Evolutionary conservation across 495 filamentous ascomycete species (phyloP).

Genomic region (Aspergillus panamensis): DNA sequence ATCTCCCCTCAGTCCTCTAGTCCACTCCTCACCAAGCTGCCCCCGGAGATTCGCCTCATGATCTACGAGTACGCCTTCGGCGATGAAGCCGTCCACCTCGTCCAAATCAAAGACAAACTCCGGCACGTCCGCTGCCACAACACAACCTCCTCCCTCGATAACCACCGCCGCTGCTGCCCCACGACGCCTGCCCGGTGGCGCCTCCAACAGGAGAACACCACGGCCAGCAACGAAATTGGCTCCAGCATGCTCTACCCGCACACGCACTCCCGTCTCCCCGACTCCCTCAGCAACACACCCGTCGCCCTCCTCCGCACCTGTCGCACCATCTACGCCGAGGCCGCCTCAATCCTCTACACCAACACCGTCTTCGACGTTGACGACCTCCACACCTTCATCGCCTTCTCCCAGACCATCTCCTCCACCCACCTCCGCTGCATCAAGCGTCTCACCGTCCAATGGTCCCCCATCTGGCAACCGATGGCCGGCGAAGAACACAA

Average conservation of each 20-base stretch:
- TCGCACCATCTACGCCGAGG: conserved; percentile 41
- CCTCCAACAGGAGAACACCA: conserved; percentile 14
- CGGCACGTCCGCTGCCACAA: conserved; percentile 37
- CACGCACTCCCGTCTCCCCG: conserved; percentile 31
- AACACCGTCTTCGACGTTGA: conserved; percentile 36
- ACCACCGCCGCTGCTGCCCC: conserved; percentile 41
- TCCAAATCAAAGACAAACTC: conserved; percentile 41
- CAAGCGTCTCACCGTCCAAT: conserved; percentile 32
- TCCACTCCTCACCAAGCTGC: conserved; percentile 34
- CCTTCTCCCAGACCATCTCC: conserved; percentile 29
- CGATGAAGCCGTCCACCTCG: conserved; percentile 40
- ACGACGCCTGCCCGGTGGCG: conserved; percentile 39
- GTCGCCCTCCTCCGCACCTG: conserved; percentile 39
- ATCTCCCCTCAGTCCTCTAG: conserved; percentile 25
- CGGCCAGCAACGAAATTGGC: neutral
- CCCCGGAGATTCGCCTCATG: conserved; percentile 53
- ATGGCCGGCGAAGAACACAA: conserved; percentile 32
- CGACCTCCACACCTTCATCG: conserved; percentile 42
- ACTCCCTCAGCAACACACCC: conserved; percentile 24
- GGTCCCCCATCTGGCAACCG: conserved; percentile 39
- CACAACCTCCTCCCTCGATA: conserved; percentile 23
- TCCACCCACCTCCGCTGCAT: conserved; percentile 21
- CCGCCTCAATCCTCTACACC: conserved; percentile 31
- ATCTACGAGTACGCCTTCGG: conserved; percentile 54
- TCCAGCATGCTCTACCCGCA: conserved; percentile 39